Evolutionary conservation across 441 rosid genomes (phyloP), one percentile per base, ranked within the genome.

Genomic region (Isatis lusitanica): DNA sequence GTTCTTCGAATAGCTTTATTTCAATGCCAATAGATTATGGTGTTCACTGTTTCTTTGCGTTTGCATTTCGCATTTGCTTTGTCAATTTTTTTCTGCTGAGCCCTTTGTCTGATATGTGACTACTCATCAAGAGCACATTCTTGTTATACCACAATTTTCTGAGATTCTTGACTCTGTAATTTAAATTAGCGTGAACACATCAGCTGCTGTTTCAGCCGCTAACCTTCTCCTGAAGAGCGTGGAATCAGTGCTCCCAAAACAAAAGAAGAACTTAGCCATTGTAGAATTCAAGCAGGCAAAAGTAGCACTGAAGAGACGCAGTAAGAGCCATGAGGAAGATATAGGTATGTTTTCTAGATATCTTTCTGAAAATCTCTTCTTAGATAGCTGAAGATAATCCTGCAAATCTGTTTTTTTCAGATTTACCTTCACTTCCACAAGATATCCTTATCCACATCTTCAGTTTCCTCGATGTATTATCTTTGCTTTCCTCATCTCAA

Each of bases 161-260:
- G 36, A 8, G 55, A 47, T 60, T 35, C 38, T 35, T 35, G 38
- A 35, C 38, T 35, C 9, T 35, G 38, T 35, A 35, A 0, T 35
- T 35, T 35, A 0, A 5, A 33, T 48, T 76, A 94, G 98, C 64
- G 78, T 86, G 79, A 86, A 84, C 88, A 92, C 88, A n/a, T 17
- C 83, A 38, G 83, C 81, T 21, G 94, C 90, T 39, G 84, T 80
- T 79, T 82, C 96, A 48, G 97, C 96, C 5, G 90, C 90, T 35
- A 86, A 86, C 69, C 78, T 74, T 56, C 90, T 94, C 28, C 39
- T 83, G 62, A 92, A 84, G 79, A 87, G 93, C 74, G 96, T 86
- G 13, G 92, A 90, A 79, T 84, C 87, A 15, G 72, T 71, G n/a
- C 64, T 94, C 61, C 98, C 97, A 0, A 94, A 94, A 84, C 98